A percentile compares a stretch with the other conserved stretches of the same genome.
Evolutionary conservation across 345 rosid genomes (phyloP).

Genomic region (Rubroshorea leprosula): DNA sequence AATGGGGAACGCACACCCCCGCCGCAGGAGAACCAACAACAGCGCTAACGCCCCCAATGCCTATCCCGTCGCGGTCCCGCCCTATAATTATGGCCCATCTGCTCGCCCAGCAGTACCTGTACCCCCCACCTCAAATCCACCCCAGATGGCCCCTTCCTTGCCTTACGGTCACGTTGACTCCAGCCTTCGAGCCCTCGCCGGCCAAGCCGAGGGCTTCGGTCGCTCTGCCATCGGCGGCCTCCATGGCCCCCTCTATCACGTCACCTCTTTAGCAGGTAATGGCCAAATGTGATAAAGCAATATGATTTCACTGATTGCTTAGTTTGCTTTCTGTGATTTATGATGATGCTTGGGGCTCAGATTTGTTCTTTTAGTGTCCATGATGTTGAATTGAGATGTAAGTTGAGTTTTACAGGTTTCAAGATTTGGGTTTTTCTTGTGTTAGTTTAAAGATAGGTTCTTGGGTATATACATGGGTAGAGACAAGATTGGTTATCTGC

Average conservation of each 20-base stretch:
- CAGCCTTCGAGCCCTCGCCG: conserved; percentile 70
- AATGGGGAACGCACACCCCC: conserved; percentile 1
- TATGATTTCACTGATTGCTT: too few species aligned
- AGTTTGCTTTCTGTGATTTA: too few species aligned
- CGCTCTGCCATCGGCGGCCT: conserved; percentile 80
- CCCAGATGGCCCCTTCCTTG: conserved; percentile 26
- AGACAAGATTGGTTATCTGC: background rate
- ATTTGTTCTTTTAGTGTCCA: too few species aligned
- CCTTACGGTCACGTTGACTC: conserved; percentile 71
- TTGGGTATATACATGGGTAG: too few species aligned
- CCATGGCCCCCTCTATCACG: conserved; percentile 54
- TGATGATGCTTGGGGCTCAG: background rate
- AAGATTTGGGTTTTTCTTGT: background rate
- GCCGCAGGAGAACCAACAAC: background rate
- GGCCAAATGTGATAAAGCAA: too few species aligned
- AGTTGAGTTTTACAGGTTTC: background rate
- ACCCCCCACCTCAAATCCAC: background rate
- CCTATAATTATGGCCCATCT: background rate
- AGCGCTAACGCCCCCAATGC: background rate
- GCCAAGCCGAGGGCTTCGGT: conserved; percentile 88
- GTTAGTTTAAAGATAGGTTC: too few species aligned
- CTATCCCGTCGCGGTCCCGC: background rate
- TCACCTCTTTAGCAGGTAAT: conserved; percentile 67
- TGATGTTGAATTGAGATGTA: background rate
- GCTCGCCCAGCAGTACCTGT: background rate